These are phyloP conservation scores for Chromera velia DNA, from an alignment of 73 alveolate species.

Conservation along the genomic window DNA sequence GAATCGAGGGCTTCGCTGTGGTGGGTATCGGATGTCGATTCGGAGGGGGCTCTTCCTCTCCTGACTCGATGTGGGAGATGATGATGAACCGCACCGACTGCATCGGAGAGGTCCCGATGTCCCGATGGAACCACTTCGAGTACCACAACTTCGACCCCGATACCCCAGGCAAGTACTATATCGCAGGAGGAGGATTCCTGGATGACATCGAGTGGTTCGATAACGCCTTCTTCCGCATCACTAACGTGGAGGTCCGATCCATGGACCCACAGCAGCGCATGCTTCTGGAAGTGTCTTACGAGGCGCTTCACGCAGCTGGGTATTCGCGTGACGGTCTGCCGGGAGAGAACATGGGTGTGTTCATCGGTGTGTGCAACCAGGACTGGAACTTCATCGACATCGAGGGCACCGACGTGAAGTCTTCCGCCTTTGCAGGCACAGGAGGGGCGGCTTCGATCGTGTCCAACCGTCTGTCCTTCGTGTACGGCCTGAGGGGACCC, in stretches of 20 bases:
- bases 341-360: background rate
- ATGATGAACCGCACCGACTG: background rate
- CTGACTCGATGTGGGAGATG: constrained; percentile 26
- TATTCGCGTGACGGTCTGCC: background rate
- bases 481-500: background rate
- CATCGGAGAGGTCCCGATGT: constrained; percentile 31
- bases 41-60: constrained; percentile 7
- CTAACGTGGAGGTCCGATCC: constrained; percentile 15
- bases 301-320: background rate
- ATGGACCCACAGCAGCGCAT: constrained; percentile 47
- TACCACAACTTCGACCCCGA: constrained; percentile 19
- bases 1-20: background rate
- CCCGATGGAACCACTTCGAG: constrained; percentile 29
- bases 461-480: background rate
- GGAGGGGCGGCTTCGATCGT: background rate
- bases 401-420: background rate
- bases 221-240: constrained; percentile 28
- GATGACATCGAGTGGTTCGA: constrained; percentile 33
- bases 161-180: constrained; percentile 30
- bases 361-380: background rate
- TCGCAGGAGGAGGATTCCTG: constrained; percentile 37
- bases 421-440: background rate
- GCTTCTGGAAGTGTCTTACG: constrained; percentile 12
- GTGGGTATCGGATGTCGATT: constrained; percentile 19
- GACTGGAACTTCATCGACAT: background rate